Percentiles rank a stretch among this genome's conserved stretches.
Evolutionary conservation across 2,329 filamentous ascomycete species (phyloP).

Genomic region (Ophiosphaerella herpotricha): DNA sequence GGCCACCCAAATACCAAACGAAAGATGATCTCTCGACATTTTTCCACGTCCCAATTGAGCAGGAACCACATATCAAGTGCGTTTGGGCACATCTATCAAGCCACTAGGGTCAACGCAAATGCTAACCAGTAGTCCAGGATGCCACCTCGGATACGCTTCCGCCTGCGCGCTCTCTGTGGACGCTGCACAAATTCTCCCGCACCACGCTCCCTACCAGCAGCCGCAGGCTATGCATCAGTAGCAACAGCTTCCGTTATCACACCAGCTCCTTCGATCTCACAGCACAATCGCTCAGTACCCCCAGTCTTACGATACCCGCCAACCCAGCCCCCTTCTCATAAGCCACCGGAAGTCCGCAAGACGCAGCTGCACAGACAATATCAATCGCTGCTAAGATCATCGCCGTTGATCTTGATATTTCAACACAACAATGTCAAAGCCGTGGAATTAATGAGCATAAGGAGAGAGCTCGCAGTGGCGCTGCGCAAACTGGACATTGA

Average conservation of each 20-base stretch:
- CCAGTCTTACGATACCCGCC: constrained; percentile 59
- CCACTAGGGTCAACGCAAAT: not conserved
- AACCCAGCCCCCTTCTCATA: constrained; percentile 84
- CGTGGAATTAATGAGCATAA: constrained; percentile 73
- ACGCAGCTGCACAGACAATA: constrained; percentile 86
- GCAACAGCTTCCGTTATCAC: constrained; percentile 56
- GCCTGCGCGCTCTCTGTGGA: constrained; percentile 36
- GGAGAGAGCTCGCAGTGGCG: constrained; percentile 68
- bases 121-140: constrained; percentile 26
- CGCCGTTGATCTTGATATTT: constrained; percentile 85
- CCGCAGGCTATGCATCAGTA: constrained; percentile 56
- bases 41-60: constrained; percentile 28
- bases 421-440: constrained; percentile 78
- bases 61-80: constrained; percentile 32
- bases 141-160: constrained; percentile 46
- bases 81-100: constrained; percentile 1
- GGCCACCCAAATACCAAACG: constrained; percentile 24
- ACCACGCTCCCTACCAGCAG: constrained; percentile 33
- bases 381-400: constrained; percentile 83
- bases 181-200: constrained; percentile 26
- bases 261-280: constrained; percentile 58
- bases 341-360: constrained; percentile 84
- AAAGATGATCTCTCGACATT: constrained; percentile 38
- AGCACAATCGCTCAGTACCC: constrained; percentile 50
- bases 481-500: constrained; percentile 69